Evolutionary conservation across 2,329 filamentous ascomycete genomes (phyloP), one percentile per base, ranked within the genome.

Genomic region (Hymenoscyphus fraxineus): DNA sequence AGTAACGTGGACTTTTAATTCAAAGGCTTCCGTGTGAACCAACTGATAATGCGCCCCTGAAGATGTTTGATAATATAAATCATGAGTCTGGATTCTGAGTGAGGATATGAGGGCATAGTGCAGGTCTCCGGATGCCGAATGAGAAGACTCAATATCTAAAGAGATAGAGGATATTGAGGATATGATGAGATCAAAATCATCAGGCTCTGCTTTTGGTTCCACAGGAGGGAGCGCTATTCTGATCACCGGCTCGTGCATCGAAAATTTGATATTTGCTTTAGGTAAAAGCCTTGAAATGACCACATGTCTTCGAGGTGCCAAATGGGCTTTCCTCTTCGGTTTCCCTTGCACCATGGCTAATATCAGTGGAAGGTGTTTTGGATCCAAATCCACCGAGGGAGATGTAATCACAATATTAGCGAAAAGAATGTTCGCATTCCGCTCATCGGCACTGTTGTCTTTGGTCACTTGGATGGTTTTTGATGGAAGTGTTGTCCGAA

Each of bases 351-450:
- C 79, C 68, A 98, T 82, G 22, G 91, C 90, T 58, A 97, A 80
- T 27, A 98, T 81, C 9, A 97, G 83, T 1, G 95, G 94, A 16
- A 99, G 81, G 78, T 98, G 94, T 68, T 92, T 91, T 2, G 95
- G 94, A 74, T 96, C 92, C 40, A 99, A 82, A 76, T 99, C 95
- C 60, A 98, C 82, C 0, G 95, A 97, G 0, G 95, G 95, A 5
- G 95, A 99, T 0, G 95, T 99, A 66, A 98, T 88, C 58, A 99
- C 94, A 6, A 96, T 87, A 76, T 99, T 99, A 51, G 94, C 93
- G 75, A 97, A 97, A 16, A 99, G 81, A 47, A 99, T 95, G 74
- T 99, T 99, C 59, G 92, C 91, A 73, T 99, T 99, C 67, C 92
- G 88, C 77, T 98, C 93, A 69, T 90, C 89, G 12, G 85, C 82